A percentile compares a stretch with the other conserved stretches of the same genome.
Conservation (phyloP, 2,329 filamentous ascomycete genomes). For the Neofusicoccum ribis region DNA sequence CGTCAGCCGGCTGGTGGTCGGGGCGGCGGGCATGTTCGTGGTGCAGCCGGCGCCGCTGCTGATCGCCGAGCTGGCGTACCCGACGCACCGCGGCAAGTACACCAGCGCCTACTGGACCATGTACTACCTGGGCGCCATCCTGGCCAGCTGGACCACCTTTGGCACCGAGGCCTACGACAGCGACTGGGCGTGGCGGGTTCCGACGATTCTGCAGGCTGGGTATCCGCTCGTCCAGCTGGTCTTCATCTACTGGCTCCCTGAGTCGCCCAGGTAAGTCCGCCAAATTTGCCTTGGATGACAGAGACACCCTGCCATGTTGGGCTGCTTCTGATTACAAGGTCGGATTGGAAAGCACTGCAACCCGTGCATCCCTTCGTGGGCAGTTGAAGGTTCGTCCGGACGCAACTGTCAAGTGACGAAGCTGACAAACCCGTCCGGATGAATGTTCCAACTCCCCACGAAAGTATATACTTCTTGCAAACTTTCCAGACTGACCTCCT, state of each 20-base stretch:
- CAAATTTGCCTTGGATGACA: too few relatives aligned
- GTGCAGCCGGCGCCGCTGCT: constrained; percentile 30
- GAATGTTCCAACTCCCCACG: too few relatives aligned
- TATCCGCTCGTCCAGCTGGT: constrained; percentile 48
- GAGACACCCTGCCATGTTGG: too few relatives aligned
- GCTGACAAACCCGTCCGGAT: too few relatives aligned
- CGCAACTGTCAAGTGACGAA: too few relatives aligned
- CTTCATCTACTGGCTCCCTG: constrained; percentile 48
- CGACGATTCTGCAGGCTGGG: constrained; percentile 54
- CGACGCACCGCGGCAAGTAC: constrained; percentile 32
- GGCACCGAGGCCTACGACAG: constrained; percentile 43
- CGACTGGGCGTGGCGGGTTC: constrained; percentile 54
- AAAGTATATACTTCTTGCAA: too few relatives aligned
- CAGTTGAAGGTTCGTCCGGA: too few relatives aligned
- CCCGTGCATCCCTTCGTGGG: too few relatives aligned
- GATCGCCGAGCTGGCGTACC: constrained; percentile 34
- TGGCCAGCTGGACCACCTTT: constrained; percentile 50
- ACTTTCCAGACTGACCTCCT: too few relatives aligned
- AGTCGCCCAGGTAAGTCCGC: constrained; percentile 56
- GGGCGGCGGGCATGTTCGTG: constrained; percentile 25
- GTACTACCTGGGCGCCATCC: constrained; percentile 39
- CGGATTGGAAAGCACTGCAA: too few relatives aligned
- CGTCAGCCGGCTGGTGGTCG: constrained; percentile 23
- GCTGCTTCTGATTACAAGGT: too few relatives aligned
- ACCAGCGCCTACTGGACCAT: constrained; percentile 25